phyloP scores from a whole-genome alignment of 495 filamentous ascomycete species.

The Trichoderma gamsii region DNA sequence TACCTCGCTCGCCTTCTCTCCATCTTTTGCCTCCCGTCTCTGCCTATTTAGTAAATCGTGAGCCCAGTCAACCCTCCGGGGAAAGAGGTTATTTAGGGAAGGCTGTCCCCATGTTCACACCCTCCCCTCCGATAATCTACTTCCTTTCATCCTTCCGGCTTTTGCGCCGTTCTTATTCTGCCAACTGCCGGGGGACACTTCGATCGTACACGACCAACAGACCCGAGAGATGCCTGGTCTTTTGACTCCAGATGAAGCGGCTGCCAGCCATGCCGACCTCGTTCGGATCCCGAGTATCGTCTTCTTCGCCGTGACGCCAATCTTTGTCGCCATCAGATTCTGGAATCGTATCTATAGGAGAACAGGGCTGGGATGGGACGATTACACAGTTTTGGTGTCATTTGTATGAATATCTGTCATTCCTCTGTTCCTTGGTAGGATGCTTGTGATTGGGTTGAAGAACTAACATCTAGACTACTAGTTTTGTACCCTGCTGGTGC shows the following conservation, averaged over 20 bases:
- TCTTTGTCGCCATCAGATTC: slow-evolving; percentile 28
- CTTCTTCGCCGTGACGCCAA: slow-evolving; percentile 29
- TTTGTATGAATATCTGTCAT: slow-evolving; percentile 22
- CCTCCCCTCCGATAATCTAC: background rate
- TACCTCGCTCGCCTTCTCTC: no score
- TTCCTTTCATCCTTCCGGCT: background rate
- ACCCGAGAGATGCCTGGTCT: background rate
- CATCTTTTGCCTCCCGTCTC: background rate
- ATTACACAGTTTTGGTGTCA: slow-evolving; percentile 30
- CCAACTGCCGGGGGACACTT: background rate
- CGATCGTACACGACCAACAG: background rate
- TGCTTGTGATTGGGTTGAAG: background rate
- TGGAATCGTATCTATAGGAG: slow-evolving; percentile 28
- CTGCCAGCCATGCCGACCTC: slow-evolving; percentile 26
- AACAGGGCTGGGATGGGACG: slow-evolving; percentile 32
- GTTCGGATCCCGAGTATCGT: slow-evolving; percentile 31
- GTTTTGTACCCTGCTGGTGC: slow-evolving; percentile 27
- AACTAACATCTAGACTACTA: slow-evolving; percentile 16
- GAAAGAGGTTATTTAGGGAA: background rate
- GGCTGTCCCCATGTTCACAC: background rate
- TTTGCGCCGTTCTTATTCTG: background rate
- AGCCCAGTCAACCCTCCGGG: background rate
- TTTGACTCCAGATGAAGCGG: slow-evolving; percentile 18
- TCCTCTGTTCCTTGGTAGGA: background rate
- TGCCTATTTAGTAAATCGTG: background rate